Percentiles rank a stretch among this genome's conserved stretches.
These are phyloP conservation scores for Termitomyces sp. DNA, from an alignment of 768 basidiomycete genomes.

Conservation along the genomic window DNA sequence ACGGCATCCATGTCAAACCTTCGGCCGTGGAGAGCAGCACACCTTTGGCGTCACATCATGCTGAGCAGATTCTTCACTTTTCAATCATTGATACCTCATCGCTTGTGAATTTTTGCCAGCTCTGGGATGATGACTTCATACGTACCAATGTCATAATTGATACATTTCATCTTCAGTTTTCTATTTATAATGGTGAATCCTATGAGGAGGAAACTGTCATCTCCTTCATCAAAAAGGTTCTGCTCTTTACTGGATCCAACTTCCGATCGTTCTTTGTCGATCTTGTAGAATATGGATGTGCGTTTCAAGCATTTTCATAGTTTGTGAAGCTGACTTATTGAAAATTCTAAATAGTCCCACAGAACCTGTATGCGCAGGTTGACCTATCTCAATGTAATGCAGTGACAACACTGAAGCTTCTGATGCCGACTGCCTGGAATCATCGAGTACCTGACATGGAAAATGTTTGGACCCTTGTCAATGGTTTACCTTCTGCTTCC, in stretches of 20 bases:
- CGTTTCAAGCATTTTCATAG: background rate
- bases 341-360: background rate
- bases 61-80: background rate
- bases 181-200: background rate
- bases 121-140: too few species aligned
- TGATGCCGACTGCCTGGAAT: too few species aligned
- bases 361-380: background rate
- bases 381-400: background rate
- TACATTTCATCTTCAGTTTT: background rate
- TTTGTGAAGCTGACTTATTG: background rate
- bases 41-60: too few species aligned
- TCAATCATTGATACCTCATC: background rate
- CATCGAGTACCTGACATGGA: background rate
- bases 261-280: background rate
- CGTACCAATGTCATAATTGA: background rate
- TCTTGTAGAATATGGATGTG: background rate
- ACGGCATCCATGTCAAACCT: background rate
- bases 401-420: background rate
- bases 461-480: background rate
- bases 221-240: background rate
- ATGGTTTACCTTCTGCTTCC: too few species aligned
- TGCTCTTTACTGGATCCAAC: background rate
- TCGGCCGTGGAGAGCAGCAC: too few species aligned
- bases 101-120: too few species aligned
- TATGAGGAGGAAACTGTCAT: background rate